Conservation (phyloP, 176 grass and related monocot species). For the Avena eriantha region DNA sequence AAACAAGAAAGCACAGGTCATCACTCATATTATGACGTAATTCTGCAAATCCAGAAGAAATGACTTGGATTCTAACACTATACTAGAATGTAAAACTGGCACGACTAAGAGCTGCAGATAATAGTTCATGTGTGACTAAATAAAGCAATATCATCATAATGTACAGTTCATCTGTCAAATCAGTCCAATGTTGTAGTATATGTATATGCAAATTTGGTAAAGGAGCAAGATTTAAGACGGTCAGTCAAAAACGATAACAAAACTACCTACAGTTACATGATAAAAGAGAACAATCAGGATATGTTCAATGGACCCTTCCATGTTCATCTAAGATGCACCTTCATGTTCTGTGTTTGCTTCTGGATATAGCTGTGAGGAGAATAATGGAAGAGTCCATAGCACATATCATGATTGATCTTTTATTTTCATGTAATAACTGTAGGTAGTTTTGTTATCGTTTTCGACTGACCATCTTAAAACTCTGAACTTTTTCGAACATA, state of each 20-base stretch:
- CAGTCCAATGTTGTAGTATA: neutral
- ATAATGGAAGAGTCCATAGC: no score
- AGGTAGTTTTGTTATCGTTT: neutral
- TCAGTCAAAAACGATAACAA: neutral
- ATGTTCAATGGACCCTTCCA: no score
- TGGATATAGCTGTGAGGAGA: no score
- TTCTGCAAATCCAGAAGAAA: neutral
- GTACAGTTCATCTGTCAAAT: neutral
- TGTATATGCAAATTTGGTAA: neutral
- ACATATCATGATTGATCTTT: neutral
- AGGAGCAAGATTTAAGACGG: neutral
- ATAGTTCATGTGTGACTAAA: neutral
- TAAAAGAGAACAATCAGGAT: neutral
- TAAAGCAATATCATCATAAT: constrained; percentile 4
- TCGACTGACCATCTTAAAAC: neutral
- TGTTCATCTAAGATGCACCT: neutral
- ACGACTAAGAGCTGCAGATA: neutral
- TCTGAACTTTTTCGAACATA: constrained; percentile 10
- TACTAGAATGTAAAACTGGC: neutral
- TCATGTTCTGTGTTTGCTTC: no score
- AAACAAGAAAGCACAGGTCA: neutral
- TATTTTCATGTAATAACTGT: neutral
- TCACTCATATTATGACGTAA: constrained; percentile 30
- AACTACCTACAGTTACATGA: neutral
- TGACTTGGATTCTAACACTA: neutral